phyloP scores from a whole-genome alignment of 2,329 filamentous ascomycete genomes.

The Diaporthe aspalathi region DNA sequence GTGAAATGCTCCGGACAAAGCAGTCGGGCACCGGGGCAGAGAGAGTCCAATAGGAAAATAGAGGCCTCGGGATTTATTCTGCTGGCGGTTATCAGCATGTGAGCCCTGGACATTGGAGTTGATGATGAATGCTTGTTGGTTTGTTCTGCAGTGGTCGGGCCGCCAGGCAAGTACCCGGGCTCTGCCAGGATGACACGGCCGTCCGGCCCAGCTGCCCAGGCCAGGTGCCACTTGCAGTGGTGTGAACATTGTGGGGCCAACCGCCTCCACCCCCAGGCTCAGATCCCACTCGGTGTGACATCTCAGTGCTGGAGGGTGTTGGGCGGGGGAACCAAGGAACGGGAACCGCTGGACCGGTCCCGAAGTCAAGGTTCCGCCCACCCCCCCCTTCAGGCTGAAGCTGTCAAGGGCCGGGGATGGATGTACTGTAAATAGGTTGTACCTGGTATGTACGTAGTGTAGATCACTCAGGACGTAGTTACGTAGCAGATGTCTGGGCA shows the following conservation, averaged over 20 bases:
- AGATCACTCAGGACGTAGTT: background rate
- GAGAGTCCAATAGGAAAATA: too few relatives aligned
- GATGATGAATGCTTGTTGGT: background rate
- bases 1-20: too few relatives aligned
- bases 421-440: too few relatives aligned
- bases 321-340: too few relatives aligned
- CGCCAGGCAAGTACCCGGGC: background rate
- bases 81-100: too few relatives aligned
- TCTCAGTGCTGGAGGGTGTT: too few relatives aligned
- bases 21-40: background rate
- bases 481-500: too few relatives aligned
- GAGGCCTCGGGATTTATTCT: too few relatives aligned
- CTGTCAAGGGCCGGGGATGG: constrained; percentile 12
- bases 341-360: constrained; percentile 13
- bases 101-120: too few relatives aligned
- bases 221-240: too few relatives aligned
- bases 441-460: background rate
- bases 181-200: constrained; percentile 1
- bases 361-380: constrained; percentile 3
- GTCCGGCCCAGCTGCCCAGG: background rate
- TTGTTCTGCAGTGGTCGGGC: background rate
- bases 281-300: constrained; percentile 1
- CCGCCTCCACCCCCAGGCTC: background rate
- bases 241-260: constrained; percentile 9
- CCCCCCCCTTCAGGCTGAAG: background rate